Base-by-base conservation (phyloP, 1,139 yeast species). In the Scheffersomyces lignicola region DNA sequence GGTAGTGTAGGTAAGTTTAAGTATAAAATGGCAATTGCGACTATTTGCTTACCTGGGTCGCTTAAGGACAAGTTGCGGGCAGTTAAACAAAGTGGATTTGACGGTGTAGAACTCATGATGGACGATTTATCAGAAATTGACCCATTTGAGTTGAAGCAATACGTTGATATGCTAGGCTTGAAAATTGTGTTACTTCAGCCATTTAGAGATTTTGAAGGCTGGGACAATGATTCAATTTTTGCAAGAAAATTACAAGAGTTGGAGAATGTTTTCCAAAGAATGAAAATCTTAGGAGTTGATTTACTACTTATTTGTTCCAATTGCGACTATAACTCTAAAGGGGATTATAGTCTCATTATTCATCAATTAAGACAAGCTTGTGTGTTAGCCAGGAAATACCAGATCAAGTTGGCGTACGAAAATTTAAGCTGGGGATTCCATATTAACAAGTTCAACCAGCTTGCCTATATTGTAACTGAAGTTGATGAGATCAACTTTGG, bases 401-500 rank as follows among this genome's bases (percentile, higher is more conserved):
- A 33, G 10, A 39, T 34, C 4, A 31, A 31, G 26, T 18, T 42
- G 20, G 42, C 46, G 4, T 42, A 36, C 33, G 46, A 42, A 21
- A 35, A 33, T 13, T 38, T 42, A 29, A 32, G 38, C 25, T 40
- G 44, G 42, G 33, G 40, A 9, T 36, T 31, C 7, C 35, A 38
- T 18, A 36, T 39, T 8, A 36, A 28, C 10, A 39, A 36, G 5
- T 34, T 42, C 17, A 34, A 37, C 11, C 26, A 31, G 11, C 28
- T 41, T 13, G 31, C 36, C 18, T 36, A 36, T 9, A 35, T 41
- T 1, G 39, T 41, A 10, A 24, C 23, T 18, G 18, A 25, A 24
- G 46, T 42, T 11, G 27, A 42, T 26, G 32, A 38, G 21, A 32
- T 35, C 7, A 42, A 42, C 24, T 42, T 42, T 37, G 46, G 46